Conservation (phyloP, 1,284 basidiomycete genomes). For the Mycena citricolor region DNA sequence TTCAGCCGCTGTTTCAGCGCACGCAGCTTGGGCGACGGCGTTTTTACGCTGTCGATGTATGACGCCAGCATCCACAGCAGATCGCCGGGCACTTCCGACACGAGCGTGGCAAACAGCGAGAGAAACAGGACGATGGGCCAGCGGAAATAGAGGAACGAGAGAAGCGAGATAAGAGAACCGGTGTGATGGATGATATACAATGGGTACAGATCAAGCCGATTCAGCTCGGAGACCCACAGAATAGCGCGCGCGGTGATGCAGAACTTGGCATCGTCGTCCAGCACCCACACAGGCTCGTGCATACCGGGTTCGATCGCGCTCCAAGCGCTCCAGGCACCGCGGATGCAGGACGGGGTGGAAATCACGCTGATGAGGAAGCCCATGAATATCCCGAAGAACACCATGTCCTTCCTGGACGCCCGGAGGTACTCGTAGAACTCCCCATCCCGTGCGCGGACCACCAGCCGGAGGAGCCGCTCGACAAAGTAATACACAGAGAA, state of each 20-base stretch:
- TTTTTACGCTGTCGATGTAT: slow-evolving; percentile 1
- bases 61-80: slow-evolving; percentile 8
- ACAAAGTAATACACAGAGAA: slow-evolving; percentile 12
- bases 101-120: slow-evolving; percentile 1
- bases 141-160: slow-evolving; percentile 2
- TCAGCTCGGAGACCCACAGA: slow-evolving; percentile 11
- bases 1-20: not conserved
- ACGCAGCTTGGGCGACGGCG: not conserved
- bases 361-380: slow-evolving; percentile 17
- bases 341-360: slow-evolving; percentile 16
- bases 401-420: slow-evolving; percentile 13
- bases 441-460: slow-evolving; percentile 1
- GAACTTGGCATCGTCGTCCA: slow-evolving; percentile 2
- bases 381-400: slow-evolving; percentile 21
- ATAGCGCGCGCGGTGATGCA: slow-evolving; percentile 5
- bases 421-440: slow-evolving; percentile 6
- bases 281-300: not conserved
- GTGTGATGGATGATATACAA: slow-evolving; percentile 10
- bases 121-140: not conserved
- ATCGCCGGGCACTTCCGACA: slow-evolving; percentile 9
- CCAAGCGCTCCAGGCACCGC: slow-evolving; percentile 2
- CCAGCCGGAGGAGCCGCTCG: slow-evolving; percentile 7
- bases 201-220: slow-evolving; percentile 12
- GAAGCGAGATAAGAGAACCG: slow-evolving; percentile 2
- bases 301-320: not conserved